Evolutionary conservation across 2,329 filamentous ascomycete species (phyloP), one percentile per base, ranked within the genome.

Genomic region (Elsinoe necatrix): DNA sequence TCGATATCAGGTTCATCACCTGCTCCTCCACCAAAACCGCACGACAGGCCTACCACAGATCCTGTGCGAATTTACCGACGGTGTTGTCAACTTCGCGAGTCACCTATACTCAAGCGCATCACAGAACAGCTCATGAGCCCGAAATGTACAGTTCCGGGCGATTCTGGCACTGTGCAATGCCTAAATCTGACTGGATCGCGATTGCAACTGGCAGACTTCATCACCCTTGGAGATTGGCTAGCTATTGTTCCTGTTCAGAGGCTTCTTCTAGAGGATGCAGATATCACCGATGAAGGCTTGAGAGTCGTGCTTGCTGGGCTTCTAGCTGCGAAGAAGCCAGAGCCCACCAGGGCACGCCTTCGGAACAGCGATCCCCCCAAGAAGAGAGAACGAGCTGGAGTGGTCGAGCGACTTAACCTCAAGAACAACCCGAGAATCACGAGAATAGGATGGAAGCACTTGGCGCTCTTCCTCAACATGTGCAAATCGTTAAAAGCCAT

Each of bases 61-160:
- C 92, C 93, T 1, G 82, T 91, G 12, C 81, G 92, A 58, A 95
- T 98, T 65, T 98, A 98, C 70, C 82, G 92, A 62, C 80, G 93
- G 66, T 97, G 93, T 69, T 97, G 93, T 68, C 92, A 97, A 67
- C 75, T 98, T 27, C 82, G 93, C 58, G 93, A 97, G 72, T 95
- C 90, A 0, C 89, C 90, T 0, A 91, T 96, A 54, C 75, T 97
- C 18, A 95, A 95, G 70, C 89, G 88, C 65, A 86, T 98, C 47
- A 92, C 89, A 0, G 89, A 95, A 65, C 90, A 96, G 69, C 84
- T 98, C 3, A 82, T 81, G 35, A 82, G 85, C 35, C 79, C 84
- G 1, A 78, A 80, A n/a, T 86, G 86, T 51, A 81, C 78, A 27
- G 77, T 84, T 8, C 71, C 80, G 1, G 77, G 76, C 56, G 76